Evolutionary conservation across 116 monocot genomes (phyloP).

Genomic region (Iris pallida): DNA sequence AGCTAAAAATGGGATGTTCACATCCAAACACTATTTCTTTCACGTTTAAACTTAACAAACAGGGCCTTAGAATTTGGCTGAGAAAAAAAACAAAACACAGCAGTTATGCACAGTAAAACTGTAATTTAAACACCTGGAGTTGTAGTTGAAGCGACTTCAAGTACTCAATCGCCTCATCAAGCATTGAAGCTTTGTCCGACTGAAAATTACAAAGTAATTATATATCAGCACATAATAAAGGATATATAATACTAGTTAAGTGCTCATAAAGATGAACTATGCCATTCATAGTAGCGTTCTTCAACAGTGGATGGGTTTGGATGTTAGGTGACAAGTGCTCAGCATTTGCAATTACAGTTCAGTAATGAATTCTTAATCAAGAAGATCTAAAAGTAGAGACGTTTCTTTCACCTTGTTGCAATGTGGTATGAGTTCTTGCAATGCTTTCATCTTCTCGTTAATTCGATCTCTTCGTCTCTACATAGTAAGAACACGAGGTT

Average conservation of each 20-base stretch:
- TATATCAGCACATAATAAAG: too few relatives aligned
- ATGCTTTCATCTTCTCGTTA: conserved; percentile 81
- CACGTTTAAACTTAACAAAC: too few relatives aligned
- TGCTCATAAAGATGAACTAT: too few relatives aligned
- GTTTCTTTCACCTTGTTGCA: conserved; percentile 64
- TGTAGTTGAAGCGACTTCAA: conserved; percentile 75
- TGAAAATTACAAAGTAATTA: conserved; percentile 23
- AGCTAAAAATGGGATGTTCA: too few relatives aligned
- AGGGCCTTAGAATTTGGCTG: too few relatives aligned
- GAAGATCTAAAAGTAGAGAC: not conserved
- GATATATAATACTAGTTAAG: too few relatives aligned
- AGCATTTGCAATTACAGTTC: too few relatives aligned
- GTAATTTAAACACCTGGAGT: conserved; percentile 48
- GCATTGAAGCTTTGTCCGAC: conserved; percentile 93
- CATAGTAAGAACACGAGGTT: not conserved
- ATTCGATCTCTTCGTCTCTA: conserved; percentile 82
- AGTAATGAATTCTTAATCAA: too few relatives aligned
- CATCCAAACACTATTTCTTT: too few relatives aligned
- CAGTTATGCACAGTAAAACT: not conserved
- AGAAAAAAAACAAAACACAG: not conserved
- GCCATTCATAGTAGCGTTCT: too few relatives aligned
- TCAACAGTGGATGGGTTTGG: too few relatives aligned
- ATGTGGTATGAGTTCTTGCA: conserved; percentile 77
- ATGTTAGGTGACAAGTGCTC: too few relatives aligned
- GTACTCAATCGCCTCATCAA: conserved; percentile 84